Evolutionary conservation across 73 alveolate genomes (phyloP), one percentile per base, ranked within the genome.

Genomic region (Blepharisma stoltei): DNA sequence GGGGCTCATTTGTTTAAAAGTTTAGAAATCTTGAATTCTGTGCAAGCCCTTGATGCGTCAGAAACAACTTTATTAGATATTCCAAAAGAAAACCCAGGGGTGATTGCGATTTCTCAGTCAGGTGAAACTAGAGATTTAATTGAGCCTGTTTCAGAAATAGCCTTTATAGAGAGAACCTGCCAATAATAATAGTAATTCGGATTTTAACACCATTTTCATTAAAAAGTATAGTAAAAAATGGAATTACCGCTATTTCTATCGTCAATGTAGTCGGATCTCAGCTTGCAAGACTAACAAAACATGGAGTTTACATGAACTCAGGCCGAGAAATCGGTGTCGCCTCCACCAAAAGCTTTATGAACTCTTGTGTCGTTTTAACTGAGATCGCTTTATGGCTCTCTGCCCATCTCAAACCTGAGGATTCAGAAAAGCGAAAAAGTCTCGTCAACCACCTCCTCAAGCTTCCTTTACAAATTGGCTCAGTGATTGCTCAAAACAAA

Each of bases 311-410:
- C 73, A 53, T 93, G 54, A 92, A 93, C 85, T 89, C 95, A 25
- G 98, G 98, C n/a, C 55, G 98, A 75, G 98, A 93, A 82, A 90
- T 93, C 0, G 92, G 95, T 11, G 98, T 93, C 32, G 97, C 98
- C 18, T 82, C 92, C 6, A 90, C 98, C 14, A 93, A 93, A 71
- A 91, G 96, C 21, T 93, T 91, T 83, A 83, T 88, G 11, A 84
- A 93, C 7, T 77, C 88, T 54, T 41, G 71, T n/a, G 67, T 54
- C 44, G 78, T 78, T 76, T 50, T 85, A 47, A 54, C 76, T 6
- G 50, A 78, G 69, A 85, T 85, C 18, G 77, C 88, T 18, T 44
- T 77, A 4, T 85, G 89, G 89, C 55, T 85, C 76, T 70, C 65
- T 4, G n/a, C 65, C 21, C 65, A 50, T 14, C 27, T 50, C 2